Evolutionary conservation across 2,329 filamentous ascomycete genomes (phyloP), one percentile per base, ranked within the genome.

Genomic region (Xylariales sp.): DNA sequence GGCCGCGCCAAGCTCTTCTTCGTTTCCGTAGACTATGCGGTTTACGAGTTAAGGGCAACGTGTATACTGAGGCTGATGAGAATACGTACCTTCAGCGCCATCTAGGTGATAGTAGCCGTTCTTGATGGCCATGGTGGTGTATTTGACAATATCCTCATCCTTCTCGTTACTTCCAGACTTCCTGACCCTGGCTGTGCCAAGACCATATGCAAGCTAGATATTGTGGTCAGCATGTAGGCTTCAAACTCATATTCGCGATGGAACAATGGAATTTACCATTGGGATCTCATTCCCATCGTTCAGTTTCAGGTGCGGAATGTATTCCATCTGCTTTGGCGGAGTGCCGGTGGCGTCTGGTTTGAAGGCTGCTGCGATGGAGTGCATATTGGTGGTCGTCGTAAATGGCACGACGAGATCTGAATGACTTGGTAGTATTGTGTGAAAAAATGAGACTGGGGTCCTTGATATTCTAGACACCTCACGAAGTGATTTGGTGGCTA

Each of bases 221-320:
- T 47, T 35, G 47, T 32, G 35, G 43, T 37, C 21, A 37, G 16
- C 5, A 34, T 38, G 22, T n/a, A 24, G 6, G 29, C 31, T n/a
- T n/a, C n/a, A n/a, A n/a, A n/a, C n/a, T n/a, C n/a, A n/a, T n/a
- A n/a, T n/a, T n/a, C n/a, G n/a, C n/a, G n/a, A n/a, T n/a, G n/a
- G n/a, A n/a, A n/a, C n/a, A n/a, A n/a, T n/a, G n/a, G n/a, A 19
- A 11, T 32, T 28, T 64, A 83, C 80, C 70, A 85, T 73, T 9
- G 86, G 86, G 40, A 90, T 86, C 44, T 78, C 74, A 46, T 78
- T 77, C 46, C 84, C 85, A 66, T 90, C 83, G 51, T 86, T 87
- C 43, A 90, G 70, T 65, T 83, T 86, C 41, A 88, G 61, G 41
- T 62, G 68, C 2, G 81, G 81, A 28, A 83, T 59, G 38, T 62